Evolutionary conservation across 202 grass and related monocot genomes (phyloP).

Genomic region (Hordeum pubiflorum): DNA sequence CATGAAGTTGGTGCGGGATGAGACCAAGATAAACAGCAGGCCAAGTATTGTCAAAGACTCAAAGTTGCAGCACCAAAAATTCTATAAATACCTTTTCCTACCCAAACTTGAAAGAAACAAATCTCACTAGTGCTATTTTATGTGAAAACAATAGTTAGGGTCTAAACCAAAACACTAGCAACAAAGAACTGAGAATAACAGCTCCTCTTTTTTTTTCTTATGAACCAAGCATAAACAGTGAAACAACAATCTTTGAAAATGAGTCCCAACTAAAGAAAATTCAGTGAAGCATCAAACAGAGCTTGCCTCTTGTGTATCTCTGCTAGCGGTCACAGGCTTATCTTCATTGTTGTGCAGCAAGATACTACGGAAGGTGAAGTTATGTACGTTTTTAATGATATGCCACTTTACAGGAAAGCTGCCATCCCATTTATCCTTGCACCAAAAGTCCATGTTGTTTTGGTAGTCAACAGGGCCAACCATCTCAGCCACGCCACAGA

Average conservation of each 20-base stretch:
- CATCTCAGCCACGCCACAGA: conserved; percentile 85
- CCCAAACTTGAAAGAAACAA: no score
- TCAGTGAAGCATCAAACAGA: neutral
- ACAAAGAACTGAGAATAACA: no score
- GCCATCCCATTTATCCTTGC: conserved; percentile 51
- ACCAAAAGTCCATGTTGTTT: conserved; percentile 64
- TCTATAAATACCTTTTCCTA: no score
- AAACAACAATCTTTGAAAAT: no score
- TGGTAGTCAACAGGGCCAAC: conserved; percentile 56
- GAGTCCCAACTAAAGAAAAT: neutral
- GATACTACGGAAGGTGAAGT: conserved; percentile 38
- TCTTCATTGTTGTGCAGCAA: conserved; percentile 58
- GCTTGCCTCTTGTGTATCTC: conserved; percentile 69
- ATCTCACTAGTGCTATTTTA: neutral
- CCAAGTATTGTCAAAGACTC: no score
- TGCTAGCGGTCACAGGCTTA: conserved; percentile 62
- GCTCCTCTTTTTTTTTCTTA: no score
- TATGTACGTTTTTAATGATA: conserved; percentile 58
- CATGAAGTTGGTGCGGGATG: no score
- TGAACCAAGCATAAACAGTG: no score
- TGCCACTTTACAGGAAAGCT: conserved; percentile 71
- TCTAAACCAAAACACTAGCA: neutral
- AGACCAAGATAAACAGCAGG: conserved; percentile 3
- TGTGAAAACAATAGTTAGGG: neutral
- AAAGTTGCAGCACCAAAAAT: no score